A percentile compares a stretch with the other conserved stretches of the same genome.
These are phyloP conservation scores for Penicillium sp. DNA, from an alignment of 2,329 filamentous ascomycete species.

Conservation along the genomic window DNA sequence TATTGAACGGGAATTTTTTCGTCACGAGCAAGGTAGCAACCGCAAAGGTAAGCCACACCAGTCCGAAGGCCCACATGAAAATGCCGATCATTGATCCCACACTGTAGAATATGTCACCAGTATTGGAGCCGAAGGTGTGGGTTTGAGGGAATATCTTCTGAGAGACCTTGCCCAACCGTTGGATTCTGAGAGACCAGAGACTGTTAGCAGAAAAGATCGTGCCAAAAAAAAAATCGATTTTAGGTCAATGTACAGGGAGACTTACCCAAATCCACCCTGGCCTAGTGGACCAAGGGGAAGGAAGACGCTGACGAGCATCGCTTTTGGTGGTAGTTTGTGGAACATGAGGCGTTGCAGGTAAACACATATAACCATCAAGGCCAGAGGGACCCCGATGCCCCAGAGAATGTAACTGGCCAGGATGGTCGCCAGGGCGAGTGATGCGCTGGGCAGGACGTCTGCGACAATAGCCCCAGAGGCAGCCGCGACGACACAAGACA, in stretches of 20 bases:
- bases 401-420: slow-evolving; percentile 61
- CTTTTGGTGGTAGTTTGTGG: slow-evolving; percentile 59
- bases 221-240: neutral
- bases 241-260: neutral
- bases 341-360: slow-evolving; percentile 63
- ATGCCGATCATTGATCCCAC: slow-evolving; percentile 28
- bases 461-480: slow-evolving; percentile 58
- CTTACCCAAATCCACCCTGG: slow-evolving; percentile 41
- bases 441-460: slow-evolving; percentile 47
- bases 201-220: neutral
- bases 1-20: slow-evolving; percentile 50
- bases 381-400: slow-evolving; percentile 57
- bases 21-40: slow-evolving; percentile 24
- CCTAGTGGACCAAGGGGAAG: slow-evolving; percentile 61
- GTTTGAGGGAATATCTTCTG: slow-evolving; percentile 24
- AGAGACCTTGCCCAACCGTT: slow-evolving; percentile 46
- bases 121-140: slow-evolving; percentile 14
- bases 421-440: slow-evolving; percentile 55
- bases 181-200: slow-evolving; percentile 41
- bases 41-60: slow-evolving; percentile 33
- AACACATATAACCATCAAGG: slow-evolving; percentile 57
- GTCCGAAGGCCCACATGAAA: slow-evolving; percentile 32
- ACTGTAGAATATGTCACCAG: slow-evolving; percentile 26
- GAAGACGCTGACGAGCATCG: slow-evolving; percentile 61
- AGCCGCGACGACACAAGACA: slow-evolving; percentile 59